These are phyloP conservation scores for Mycena rebaudengoi DNA, from an alignment of 768 basidiomycete genomes.

Conservation along the genomic window DNA sequence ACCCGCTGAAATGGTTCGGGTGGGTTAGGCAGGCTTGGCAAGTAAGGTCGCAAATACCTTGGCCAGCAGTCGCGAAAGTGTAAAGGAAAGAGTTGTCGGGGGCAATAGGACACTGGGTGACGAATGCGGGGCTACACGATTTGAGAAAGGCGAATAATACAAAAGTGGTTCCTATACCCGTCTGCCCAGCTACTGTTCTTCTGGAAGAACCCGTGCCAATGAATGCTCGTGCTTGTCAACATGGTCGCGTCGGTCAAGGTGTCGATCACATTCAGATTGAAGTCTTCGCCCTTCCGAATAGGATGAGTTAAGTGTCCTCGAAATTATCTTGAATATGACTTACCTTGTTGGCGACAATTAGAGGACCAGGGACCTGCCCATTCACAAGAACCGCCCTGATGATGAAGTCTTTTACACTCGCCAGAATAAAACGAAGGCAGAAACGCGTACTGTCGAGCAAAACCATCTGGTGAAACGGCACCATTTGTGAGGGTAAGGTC, in stretches of 20 bases:
- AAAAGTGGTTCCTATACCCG: too few relatives aligned
- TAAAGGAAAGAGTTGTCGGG: constrained; percentile 53
- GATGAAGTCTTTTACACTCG: neutral
- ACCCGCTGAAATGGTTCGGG: constrained; percentile 35
- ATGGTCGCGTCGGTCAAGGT: constrained; percentile 48
- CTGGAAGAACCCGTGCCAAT: constrained; percentile 65
- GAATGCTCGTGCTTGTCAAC: constrained; percentile 43
- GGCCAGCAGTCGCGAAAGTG: constrained; percentile 37
- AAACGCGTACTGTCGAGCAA: constrained; percentile 15
- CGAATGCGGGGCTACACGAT: constrained; percentile 44
- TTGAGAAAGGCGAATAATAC: too few relatives aligned
- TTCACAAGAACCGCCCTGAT: constrained; percentile 10
- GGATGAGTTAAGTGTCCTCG: neutral
- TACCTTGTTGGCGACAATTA: constrained; percentile 18
- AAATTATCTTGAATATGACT: too few relatives aligned
- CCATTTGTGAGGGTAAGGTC: constrained; percentile 17
- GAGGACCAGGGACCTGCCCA: constrained; percentile 7
- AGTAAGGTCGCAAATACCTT: neutral
- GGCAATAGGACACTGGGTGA: constrained; percentile 55
- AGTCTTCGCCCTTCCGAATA: constrained; percentile 41
- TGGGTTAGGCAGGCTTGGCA: too few relatives aligned
- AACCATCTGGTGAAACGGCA: constrained; percentile 19
- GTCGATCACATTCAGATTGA: constrained; percentile 56
- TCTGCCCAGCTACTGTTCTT: constrained; percentile 52
- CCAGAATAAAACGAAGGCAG: neutral